Percentiles rank a stretch among this genome's conserved stretches.
phyloP scores from a whole-genome alignment of 805 yeast genomes.

The Saccharomycopsis schoenii region DNA sequence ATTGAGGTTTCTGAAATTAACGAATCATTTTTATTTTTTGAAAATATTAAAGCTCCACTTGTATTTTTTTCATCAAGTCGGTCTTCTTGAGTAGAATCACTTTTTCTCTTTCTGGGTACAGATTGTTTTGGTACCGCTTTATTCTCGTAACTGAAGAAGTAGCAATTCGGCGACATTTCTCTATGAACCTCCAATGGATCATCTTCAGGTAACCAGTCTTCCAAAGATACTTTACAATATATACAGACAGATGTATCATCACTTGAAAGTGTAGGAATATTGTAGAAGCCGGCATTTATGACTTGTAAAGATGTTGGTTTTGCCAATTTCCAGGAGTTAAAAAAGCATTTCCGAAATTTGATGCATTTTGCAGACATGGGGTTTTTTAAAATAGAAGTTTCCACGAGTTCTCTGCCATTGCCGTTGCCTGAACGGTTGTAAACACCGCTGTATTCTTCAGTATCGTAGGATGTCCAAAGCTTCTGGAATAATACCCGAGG shows the following conservation, averaged over 20 bases:
- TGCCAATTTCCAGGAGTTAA: constrained; percentile 37
- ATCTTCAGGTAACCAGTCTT: constrained; percentile 66
- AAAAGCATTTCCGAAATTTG: constrained; percentile 30
- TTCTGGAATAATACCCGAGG: constrained; percentile 24
- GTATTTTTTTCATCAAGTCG: background rate
- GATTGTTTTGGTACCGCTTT: background rate
- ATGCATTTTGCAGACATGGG: constrained; percentile 27
- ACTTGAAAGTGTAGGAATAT: constrained; percentile 36
- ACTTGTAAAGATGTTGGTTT: constrained; percentile 32
- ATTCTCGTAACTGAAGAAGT: constrained; percentile 25
- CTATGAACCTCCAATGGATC: constrained; percentile 52
- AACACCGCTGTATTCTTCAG: constrained; percentile 18
- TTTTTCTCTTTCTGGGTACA: background rate
- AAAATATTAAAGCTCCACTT: constrained; percentile 7
- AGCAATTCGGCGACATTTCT: constrained; percentile 33
- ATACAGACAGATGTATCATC: constrained; percentile 54
- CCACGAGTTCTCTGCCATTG: background rate
- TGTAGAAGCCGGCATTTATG: constrained; percentile 58
- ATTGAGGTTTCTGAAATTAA: background rate
- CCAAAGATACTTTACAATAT: constrained; percentile 51
- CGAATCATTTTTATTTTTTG: background rate
- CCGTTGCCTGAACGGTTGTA: constrained; percentile 21
- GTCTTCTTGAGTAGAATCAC: background rate
- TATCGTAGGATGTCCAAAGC: constrained; percentile 14
- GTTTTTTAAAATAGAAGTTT: constrained; percentile 23